Base-by-base conservation (phyloP, 2,329 filamentous ascomycete genomes). In the Seiridium cupressi region DNA sequence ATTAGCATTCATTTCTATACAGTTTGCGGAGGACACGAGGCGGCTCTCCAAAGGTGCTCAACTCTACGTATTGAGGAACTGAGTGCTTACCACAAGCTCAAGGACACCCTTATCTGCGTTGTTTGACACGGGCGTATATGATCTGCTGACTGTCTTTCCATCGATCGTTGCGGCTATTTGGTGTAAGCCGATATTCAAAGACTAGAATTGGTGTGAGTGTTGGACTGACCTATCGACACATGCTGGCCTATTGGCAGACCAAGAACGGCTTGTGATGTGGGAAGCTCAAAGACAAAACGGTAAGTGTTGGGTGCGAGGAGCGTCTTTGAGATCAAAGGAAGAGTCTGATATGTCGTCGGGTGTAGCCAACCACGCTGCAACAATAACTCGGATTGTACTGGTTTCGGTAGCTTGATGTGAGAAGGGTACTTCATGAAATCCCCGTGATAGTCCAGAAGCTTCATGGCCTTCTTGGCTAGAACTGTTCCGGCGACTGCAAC, bases 181-280 rank as follows among this genome's bases (percentile, higher is more conserved):
- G 9, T 32, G 18, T 49, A 9, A 49, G 47, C 44, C 13, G 26
- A 6, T 32, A 26, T 26, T 49, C 47, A 32, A 4, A 31, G 26
- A 26, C 9, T 13, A 5, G 35, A 10, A 11, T 49, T 8, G 18
- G 26, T 35, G 26, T 32, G 8, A 32, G 10, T 5, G 26, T 11
- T 32, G 32, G 26, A 49, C 47, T 49, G 10, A 49, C 47, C 47
- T 60, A 86, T 81, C 48, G 81, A 76, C 3, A 86, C 76, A 62
- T 86, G 84, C 65, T 86, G 83, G 5, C 84, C 84, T 6, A 80
- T 82, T 0, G 84, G 84, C 7, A 87, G 74, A 2, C 84, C 83
- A 2, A 85, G 75, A 0, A 83, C 73, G 2, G 77, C 75, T 7
- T 68, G 65, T 0, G 70, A 63, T 0, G 72, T 73, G 0, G 84